Evolutionary conservation across 2,329 filamentous ascomycete species (phyloP).

Genomic region (Magnaporthiopsis poae): DNA sequence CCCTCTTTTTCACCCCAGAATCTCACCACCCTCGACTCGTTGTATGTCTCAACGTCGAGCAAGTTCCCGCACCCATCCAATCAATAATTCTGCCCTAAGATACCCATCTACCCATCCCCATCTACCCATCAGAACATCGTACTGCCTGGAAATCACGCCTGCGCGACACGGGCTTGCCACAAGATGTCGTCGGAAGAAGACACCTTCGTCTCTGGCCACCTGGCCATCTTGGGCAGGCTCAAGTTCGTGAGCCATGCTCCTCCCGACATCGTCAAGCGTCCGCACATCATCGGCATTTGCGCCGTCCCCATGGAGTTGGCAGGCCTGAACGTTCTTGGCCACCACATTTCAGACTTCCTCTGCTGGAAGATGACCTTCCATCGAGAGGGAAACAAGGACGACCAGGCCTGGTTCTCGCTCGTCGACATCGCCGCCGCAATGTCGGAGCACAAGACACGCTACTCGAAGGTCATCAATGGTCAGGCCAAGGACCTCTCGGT

Average conservation of each 20-base stretch:
- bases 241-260: constrained; percentile 7
- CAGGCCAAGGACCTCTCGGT: background rate
- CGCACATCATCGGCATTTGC: constrained; percentile 5
- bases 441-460: background rate
- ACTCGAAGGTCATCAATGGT: background rate
- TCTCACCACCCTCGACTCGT: too few relatives aligned
- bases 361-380: constrained; percentile 5
- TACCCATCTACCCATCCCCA: too few relatives aligned
- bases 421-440: constrained; percentile 1
- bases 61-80: too few relatives aligned
- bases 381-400: background rate
- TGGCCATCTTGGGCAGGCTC: constrained; percentile 6
- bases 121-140: too few relatives aligned
- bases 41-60: too few relatives aligned
- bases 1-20: background rate
- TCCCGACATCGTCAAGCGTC: background rate
- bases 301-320: constrained; percentile 1
- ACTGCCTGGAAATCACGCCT: too few relatives aligned
- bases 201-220: background rate
- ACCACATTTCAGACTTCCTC: constrained; percentile 4
- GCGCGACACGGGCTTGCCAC: background rate
- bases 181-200: background rate
- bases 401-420: constrained; percentile 6
- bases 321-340: background rate
- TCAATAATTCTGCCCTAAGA: too few relatives aligned